Evolutionary conservation across 805 yeast genomes (phyloP), one percentile per base, ranked within the genome.

Genomic region (Candida incommunis): DNA sequence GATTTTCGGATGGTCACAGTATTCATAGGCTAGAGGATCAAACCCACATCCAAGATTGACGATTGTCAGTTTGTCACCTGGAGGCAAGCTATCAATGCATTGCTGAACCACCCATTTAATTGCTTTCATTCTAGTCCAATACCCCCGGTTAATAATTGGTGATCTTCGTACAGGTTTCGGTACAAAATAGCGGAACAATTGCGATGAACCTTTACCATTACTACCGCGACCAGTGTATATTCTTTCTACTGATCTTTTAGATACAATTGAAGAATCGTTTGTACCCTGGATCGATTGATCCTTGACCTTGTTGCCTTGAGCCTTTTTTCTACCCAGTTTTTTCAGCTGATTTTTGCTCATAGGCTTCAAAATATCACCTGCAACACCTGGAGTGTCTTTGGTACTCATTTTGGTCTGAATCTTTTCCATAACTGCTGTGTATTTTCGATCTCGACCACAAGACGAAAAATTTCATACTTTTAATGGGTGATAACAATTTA

Each of bases 11-110:
- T 31, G 9, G 18, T n/a, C 18, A 18, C 37, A 54, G 27, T 68
- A 54, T 48, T 74, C 74, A 47, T 76, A 77, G 1, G 82, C 78
- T 41, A 75, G 54, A 1, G 82, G 81, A 58, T 74, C 78, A 58
- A 72, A 83, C 2, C 94, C 94, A 61, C 92, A 83, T 1, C 94
- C 94, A 23, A 83, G 61, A 59, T 83, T 83, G 23, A 83, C 68
- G 1, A 84, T 67, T 3, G 37, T 13, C 18, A 73, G 64, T 43
- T 63, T 60, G 16, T 51, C 48, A 2, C 50, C 49, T 3, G 48
- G 42, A 2, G 42, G 16, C 4, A 59, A 52, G 22, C 62, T 57
- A 7, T 53, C 43, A 2, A 72, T 57, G n/a, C 82, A 74, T 22
- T 69, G 61, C 23, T 66, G 61, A 13, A 82, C 65, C 34, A 74